Evolutionary conservation across 2,329 filamentous ascomycete genomes (phyloP).

Genomic region (Cercospora sp.): DNA sequence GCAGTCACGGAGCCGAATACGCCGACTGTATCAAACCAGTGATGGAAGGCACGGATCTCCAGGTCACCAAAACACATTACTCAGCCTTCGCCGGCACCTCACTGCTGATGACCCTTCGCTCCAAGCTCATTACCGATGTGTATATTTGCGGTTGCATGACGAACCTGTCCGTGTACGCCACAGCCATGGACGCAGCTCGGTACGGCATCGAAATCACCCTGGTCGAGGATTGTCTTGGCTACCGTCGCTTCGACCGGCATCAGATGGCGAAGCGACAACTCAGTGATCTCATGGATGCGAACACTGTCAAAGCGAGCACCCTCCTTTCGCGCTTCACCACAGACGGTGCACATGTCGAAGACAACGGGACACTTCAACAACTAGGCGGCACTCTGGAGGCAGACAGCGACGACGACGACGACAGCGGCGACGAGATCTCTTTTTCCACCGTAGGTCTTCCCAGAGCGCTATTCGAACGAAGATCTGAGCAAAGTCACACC

Average conservation of each 20-base stretch:
- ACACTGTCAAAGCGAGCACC: slow-evolving; percentile 60
- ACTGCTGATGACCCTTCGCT: slow-evolving; percentile 74
- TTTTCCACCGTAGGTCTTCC: slow-evolving; percentile 26
- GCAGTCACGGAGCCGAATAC: slow-evolving; percentile 52
- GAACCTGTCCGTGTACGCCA: slow-evolving; percentile 88
- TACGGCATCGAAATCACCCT: slow-evolving; percentile 86
- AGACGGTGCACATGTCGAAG: slow-evolving; percentile 17
- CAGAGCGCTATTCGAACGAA: slow-evolving; percentile 17
- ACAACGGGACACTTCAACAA: neutral
- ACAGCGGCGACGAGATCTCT: slow-evolving; percentile 26
- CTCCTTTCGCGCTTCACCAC: slow-evolving; percentile 26
- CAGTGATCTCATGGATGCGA: slow-evolving; percentile 71
- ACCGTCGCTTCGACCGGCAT: slow-evolving; percentile 68
- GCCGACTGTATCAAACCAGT: slow-evolving; percentile 51
- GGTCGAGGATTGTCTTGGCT: slow-evolving; percentile 86
- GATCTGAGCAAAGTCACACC: slow-evolving; percentile 15
- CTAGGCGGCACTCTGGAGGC: slow-evolving; percentile 15
- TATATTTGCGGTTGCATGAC: slow-evolving; percentile 85
- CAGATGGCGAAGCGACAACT: slow-evolving; percentile 69
- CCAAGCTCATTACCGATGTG: slow-evolving; percentile 83
- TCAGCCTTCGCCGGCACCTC: slow-evolving; percentile 79
- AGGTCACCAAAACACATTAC: slow-evolving; percentile 73
- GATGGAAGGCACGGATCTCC: slow-evolving; percentile 53
- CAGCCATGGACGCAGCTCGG: slow-evolving; percentile 82
- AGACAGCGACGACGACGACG: slow-evolving; percentile 26